These are phyloP conservation scores for Phanerodontia chrysosporium DNA, from an alignment of 768 basidiomycete genomes.

Conservation along the genomic window DNA sequence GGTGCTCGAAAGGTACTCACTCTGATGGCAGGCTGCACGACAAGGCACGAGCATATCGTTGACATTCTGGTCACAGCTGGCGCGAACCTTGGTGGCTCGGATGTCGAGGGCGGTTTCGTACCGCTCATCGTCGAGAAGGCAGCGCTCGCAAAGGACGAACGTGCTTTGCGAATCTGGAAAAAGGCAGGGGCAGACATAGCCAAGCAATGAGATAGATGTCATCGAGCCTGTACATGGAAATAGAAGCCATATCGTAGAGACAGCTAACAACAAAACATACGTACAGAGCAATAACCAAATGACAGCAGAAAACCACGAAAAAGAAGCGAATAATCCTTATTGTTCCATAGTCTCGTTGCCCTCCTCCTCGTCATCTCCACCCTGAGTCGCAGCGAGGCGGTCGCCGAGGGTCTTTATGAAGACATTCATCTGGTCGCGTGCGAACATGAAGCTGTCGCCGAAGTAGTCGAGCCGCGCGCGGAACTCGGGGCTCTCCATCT, in stretches of 20 bases:
- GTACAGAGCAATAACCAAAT: too few species aligned
- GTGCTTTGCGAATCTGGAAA: conserved; percentile 47
- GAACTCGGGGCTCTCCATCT: conserved; percentile 55
- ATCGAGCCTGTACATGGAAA: too few species aligned
- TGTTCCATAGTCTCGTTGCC: conserved; percentile 23
- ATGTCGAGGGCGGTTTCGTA: conserved; percentile 56
- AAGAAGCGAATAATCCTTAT: neutral
- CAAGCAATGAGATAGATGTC: neutral
- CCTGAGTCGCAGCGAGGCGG: conserved; percentile 29
- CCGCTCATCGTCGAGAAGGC: conserved; percentile 41
- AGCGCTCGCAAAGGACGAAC: conserved; percentile 36
- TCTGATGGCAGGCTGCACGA: conserved; percentile 59
- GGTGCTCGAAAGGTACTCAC: neutral
- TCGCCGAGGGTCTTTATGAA: conserved; percentile 63
- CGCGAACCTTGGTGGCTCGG: conserved; percentile 66
- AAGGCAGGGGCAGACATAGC: conserved; percentile 40
- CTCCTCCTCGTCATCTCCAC: conserved; percentile 28
- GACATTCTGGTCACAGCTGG: conserved; percentile 67
- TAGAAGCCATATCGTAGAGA: too few species aligned
- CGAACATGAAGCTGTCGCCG: conserved; percentile 62
- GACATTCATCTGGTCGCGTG: conserved; percentile 57
- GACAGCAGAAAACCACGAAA: neutral
- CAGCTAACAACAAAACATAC: neutral
- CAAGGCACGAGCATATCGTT: conserved; percentile 62
- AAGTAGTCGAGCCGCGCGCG: conserved; percentile 61